phyloP scores from a whole-genome alignment of 805 yeast genomes.

The Spathaspora hagerdaliae region DNA sequence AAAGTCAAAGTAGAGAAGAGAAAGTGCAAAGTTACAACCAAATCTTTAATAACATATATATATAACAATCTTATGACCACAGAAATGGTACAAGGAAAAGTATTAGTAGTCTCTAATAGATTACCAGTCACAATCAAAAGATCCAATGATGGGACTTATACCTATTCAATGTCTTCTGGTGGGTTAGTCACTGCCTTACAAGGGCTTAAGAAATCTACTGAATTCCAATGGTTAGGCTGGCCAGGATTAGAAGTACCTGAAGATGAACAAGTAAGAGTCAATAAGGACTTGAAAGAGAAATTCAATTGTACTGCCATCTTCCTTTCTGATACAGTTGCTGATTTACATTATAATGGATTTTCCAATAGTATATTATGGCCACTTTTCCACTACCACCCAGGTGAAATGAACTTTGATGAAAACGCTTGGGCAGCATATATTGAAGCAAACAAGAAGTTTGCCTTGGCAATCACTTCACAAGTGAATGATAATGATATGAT shows the following conservation, averaged over 20 bases:
- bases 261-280: constrained; percentile 65
- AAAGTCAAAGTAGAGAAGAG: too few species aligned
- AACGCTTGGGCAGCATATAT: constrained; percentile 97
- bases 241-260: constrained; percentile 82
- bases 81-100: constrained; percentile 50
- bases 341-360: constrained; percentile 94
- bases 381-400: constrained; percentile 96
- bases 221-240: constrained; percentile 99
- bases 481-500: constrained; percentile 81
- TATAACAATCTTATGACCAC: background rate
- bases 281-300: constrained; percentile 63
- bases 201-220: constrained; percentile 77
- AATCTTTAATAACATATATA: background rate
- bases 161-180: constrained; percentile 92
- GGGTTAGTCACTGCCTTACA: constrained; percentile 95
- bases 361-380: constrained; percentile 97
- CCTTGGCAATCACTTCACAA: constrained; percentile 63
- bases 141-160: constrained; percentile 58
- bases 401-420: constrained; percentile 97
- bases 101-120: constrained; percentile 89
- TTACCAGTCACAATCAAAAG: constrained; percentile 89
- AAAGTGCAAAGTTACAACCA: too few species aligned
- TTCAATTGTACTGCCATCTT: constrained; percentile 91
- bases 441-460: constrained; percentile 84
- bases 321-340: constrained; percentile 85